phyloP scores from a whole-genome alignment of 2,329 filamentous ascomycete genomes.

The Ciborinia camelliae region DNA sequence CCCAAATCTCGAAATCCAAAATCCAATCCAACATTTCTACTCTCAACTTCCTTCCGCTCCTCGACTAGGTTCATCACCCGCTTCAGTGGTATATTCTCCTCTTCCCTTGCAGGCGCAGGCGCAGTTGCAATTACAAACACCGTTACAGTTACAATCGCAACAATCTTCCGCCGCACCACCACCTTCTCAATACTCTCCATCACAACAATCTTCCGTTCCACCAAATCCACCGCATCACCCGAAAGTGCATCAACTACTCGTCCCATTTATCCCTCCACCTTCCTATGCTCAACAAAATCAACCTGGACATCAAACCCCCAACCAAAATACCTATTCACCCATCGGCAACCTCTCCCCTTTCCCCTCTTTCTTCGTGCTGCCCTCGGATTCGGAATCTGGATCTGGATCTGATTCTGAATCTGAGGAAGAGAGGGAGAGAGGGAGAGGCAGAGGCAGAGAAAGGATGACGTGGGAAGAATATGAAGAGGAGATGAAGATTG shows the following conservation, averaged over 20 bases:
- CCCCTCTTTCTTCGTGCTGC: not conserved
- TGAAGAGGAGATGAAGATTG: not conserved
- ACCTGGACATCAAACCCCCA: not conserved
- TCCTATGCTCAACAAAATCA: not conserved
- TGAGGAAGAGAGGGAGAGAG: not conserved
- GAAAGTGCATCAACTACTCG: not conserved
- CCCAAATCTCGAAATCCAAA: not conserved
- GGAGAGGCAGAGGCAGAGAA: too few species aligned
- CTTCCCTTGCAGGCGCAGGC: not conserved
- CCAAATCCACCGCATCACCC: not conserved
- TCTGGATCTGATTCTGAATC: not conserved
- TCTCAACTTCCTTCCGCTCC: not conserved
- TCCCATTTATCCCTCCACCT: not conserved
- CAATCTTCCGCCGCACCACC: not conserved
- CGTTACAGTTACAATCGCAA: not conserved
- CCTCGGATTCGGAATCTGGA: not conserved
- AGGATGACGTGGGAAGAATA: not conserved
- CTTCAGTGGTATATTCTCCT: constrained; percentile 5
- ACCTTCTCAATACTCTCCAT: not conserved
- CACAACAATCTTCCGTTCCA: not conserved
- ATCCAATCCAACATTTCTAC: not conserved
- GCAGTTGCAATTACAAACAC: not conserved
- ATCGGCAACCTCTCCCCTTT: too few species aligned
- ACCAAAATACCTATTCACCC: too few species aligned
- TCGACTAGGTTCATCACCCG: not conserved